phyloP scores from a whole-genome alignment of 306 rosid genomes.

The Lathyrus tuberosus region DNA sequence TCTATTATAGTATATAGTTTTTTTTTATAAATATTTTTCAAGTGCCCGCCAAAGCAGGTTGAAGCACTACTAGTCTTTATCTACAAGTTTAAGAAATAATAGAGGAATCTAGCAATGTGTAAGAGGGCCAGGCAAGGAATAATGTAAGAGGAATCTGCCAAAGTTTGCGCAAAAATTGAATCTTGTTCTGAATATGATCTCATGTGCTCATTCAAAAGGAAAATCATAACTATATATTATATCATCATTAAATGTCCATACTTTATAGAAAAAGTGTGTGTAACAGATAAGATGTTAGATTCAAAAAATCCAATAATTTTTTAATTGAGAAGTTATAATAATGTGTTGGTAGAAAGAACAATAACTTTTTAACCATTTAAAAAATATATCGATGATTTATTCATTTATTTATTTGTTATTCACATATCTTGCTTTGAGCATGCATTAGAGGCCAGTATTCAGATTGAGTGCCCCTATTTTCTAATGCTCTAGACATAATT shows the following conservation, averaged over 20 bases:
- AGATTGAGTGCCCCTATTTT: neutral
- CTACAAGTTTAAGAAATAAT: constrained; percentile 40
- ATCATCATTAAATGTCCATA: constrained; percentile 4
- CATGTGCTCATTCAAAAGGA: constrained; percentile 39
- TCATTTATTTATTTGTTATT: constrained; percentile 2
- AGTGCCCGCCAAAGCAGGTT: neutral
- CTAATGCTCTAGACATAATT: neutral
- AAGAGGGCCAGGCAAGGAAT: constrained; percentile 69
- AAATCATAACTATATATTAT: neutral
- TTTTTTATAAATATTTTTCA: neutral
- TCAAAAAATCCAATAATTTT: constrained; percentile 22
- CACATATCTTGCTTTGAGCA: constrained; percentile 27
- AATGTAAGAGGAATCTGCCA: constrained; percentile 77
- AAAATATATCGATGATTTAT: neutral
- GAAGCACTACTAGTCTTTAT: neutral
- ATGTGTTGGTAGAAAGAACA: constrained; percentile 7
- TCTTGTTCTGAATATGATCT: constrained; percentile 52
- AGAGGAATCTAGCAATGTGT: constrained; percentile 51
- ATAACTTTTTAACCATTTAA: constrained; percentile 1
- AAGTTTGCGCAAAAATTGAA: constrained; percentile 69
- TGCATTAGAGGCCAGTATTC: constrained; percentile 7
- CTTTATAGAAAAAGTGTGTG: neutral
- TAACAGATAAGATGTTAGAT: constrained; percentile 35
- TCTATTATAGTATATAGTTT: neutral
- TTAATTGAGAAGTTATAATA: constrained; percentile 1